These are phyloP conservation scores for Rhizopogon vinicolor DNA, from an alignment of 768 basidiomycete genomes.

Conservation along the genomic window DNA sequence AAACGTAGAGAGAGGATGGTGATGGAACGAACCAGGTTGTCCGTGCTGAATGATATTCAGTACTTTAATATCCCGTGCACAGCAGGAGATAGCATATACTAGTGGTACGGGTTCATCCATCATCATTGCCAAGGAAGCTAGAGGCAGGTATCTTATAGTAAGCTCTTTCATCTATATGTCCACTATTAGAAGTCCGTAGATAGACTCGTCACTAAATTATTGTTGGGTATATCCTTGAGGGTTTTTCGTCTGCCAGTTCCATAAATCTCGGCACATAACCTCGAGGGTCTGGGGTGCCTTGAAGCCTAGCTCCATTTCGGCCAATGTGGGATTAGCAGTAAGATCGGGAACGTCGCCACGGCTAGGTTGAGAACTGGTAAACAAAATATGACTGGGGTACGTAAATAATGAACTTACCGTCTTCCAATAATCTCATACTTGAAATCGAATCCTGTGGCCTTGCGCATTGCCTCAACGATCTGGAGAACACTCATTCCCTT, in stretches of 20 bases:
- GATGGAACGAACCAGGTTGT: constrained; percentile 32
- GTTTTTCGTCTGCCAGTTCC: constrained; percentile 99
- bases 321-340: constrained; percentile 88
- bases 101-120: background rate
- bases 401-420: constrained; percentile 49
- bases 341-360: constrained; percentile 95
- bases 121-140: background rate
- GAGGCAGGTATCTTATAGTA: background rate
- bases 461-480: constrained; percentile 92
- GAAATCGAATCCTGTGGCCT: constrained; percentile 85
- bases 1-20: constrained; percentile 26
- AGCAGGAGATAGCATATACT: constrained; percentile 9
- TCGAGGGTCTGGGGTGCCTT: constrained; percentile 75
- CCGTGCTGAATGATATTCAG: constrained; percentile 34
- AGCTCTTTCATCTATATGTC: constrained; percentile 8
- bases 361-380: constrained; percentile 34
- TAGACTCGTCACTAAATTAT: constrained; percentile 8
- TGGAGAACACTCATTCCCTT: constrained; percentile 89
- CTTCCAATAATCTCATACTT: constrained; percentile 87
- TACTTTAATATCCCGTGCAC: constrained; percentile 50
- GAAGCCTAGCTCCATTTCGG: constrained; percentile 92
- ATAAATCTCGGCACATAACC: constrained; percentile 93
- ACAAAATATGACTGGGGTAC: background rate
- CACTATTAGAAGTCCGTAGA: constrained; percentile 17
- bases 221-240: constrained; percentile 62